Evolutionary conservation across 768 basidiomycete genomes (phyloP).

Genomic region (Leucocoprinus birnbaumii): DNA sequence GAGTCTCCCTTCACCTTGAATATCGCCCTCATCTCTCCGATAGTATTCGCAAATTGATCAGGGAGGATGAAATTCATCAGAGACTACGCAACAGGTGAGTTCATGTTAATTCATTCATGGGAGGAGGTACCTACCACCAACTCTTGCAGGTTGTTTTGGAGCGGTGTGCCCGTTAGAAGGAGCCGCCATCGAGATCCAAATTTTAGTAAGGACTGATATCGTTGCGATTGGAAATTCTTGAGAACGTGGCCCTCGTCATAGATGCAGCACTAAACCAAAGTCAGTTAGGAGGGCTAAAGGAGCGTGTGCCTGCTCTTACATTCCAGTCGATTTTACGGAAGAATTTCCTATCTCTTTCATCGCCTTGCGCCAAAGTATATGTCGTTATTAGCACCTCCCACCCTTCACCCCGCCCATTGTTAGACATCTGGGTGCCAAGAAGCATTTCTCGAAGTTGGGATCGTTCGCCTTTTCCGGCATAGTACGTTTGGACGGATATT

Average conservation of each 20-base stretch:
- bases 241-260: conserved; percentile 97
- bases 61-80: conserved; percentile 98
- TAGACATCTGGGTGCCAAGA: conserved; percentile 50
- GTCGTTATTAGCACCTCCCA: conserved; percentile 97
- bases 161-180: conserved; percentile 90
- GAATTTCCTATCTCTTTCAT: conserved; percentile 89
- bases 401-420: conserved; percentile 48
- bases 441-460: conserved; percentile 70
- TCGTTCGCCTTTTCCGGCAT: conserved; percentile 89
- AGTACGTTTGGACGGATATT: conserved; percentile 88
- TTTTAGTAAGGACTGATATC: conserved; percentile 85
- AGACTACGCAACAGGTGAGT: conserved; percentile 56
- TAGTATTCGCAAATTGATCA: conserved; percentile 75
- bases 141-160: conserved; percentile 91
- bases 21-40: conserved; percentile 83
- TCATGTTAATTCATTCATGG: background rate
- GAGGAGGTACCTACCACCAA: conserved; percentile 61
- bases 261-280: conserved; percentile 67
- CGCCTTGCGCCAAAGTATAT: conserved; percentile 91
- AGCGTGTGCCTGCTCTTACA: conserved; percentile 47
- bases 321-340: conserved; percentile 91
- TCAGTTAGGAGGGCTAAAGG: conserved; percentile 5
- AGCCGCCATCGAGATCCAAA: conserved; percentile 88
- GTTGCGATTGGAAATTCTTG: conserved; percentile 97
- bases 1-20: conserved; percentile 98